Conservation (phyloP, 108 stramenopile genomes). For the Conticribra weissflogii region DNA sequence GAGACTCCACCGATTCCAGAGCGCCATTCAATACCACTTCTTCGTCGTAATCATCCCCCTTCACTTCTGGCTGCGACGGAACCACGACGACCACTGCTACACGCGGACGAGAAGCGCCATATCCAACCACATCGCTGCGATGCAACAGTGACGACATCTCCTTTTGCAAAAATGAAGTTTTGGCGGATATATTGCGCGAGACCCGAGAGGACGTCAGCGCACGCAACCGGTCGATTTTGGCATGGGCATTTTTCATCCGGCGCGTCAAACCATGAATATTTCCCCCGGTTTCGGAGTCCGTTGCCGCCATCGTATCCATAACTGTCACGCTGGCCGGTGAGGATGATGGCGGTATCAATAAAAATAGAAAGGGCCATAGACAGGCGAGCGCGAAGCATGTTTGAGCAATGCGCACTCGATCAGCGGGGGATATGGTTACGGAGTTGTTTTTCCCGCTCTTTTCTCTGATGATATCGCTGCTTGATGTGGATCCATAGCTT, state of each 20-base stretch:
- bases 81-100: slow-evolving; percentile 71
- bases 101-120: slow-evolving; percentile 79
- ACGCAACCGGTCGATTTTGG: slow-evolving; percentile 24
- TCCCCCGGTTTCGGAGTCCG: not conserved
- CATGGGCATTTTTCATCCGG: slow-evolving; percentile 1
- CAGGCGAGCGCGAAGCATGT: not conserved
- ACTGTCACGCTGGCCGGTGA: not conserved
- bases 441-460: no score
- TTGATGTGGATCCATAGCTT: not conserved
- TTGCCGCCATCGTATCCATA: not conserved
- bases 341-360: not conserved
- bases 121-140: slow-evolving; percentile 78
- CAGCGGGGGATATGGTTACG: not conserved
- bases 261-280: not conserved
- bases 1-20: slow-evolving; percentile 21
- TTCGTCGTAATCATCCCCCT: not conserved
- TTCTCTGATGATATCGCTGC: no score
- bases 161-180: slow-evolving; percentile 6
- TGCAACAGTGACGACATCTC: slow-evolving; percentile 44
- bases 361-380: not conserved
- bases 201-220: not conserved
- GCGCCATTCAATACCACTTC: slow-evolving; percentile 3
- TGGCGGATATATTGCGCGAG: slow-evolving; percentile 3
- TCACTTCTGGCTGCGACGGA: not conserved
- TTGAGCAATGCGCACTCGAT: not conserved